Evolutionary conservation across 176 grass and related monocot species (phyloP).

Genomic region (Thalia dealbata): DNA sequence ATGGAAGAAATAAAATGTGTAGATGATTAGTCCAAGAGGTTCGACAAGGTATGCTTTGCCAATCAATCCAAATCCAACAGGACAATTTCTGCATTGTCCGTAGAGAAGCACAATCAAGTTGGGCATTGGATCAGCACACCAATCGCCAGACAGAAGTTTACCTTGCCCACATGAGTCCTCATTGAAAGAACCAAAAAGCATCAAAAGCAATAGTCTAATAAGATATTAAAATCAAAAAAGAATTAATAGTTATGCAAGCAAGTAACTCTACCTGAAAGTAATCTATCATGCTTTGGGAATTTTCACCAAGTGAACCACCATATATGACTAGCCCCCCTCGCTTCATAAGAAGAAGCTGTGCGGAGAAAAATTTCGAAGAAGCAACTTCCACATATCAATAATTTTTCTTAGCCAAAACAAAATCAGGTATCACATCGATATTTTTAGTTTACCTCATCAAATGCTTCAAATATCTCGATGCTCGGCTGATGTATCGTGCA

Average conservation of each 20-base stretch:
- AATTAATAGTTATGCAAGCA: too few species aligned
- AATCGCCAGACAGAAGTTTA: too few species aligned
- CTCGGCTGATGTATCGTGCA: conserved; percentile 78
- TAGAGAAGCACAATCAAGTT: too few species aligned
- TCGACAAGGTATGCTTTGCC: too few species aligned
- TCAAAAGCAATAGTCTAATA: too few species aligned
- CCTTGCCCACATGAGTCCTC: too few species aligned
- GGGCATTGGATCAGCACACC: too few species aligned
- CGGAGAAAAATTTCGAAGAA: not conserved
- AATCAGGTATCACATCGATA: not conserved
- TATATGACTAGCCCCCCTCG: conserved; percentile 57
- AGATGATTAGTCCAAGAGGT: too few species aligned
- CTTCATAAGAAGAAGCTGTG: conserved; percentile 63
- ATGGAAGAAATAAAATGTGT: not conserved
- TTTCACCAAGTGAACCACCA: conserved; percentile 50
- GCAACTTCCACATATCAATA: not conserved
- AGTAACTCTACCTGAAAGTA: conserved; percentile 48
- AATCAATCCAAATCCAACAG: too few species aligned
- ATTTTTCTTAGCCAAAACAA: not conserved
- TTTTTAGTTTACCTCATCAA: conserved; percentile 52
- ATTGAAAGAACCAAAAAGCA: too few species aligned
- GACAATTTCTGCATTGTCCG: too few species aligned
- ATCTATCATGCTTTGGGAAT: conserved; percentile 56
- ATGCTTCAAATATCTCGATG: conserved; percentile 84
- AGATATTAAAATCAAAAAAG: too few species aligned